phyloP scores from a whole-genome alignment of 371 early-diverging fungal species.

The Mucor lusitanicus region DNA sequence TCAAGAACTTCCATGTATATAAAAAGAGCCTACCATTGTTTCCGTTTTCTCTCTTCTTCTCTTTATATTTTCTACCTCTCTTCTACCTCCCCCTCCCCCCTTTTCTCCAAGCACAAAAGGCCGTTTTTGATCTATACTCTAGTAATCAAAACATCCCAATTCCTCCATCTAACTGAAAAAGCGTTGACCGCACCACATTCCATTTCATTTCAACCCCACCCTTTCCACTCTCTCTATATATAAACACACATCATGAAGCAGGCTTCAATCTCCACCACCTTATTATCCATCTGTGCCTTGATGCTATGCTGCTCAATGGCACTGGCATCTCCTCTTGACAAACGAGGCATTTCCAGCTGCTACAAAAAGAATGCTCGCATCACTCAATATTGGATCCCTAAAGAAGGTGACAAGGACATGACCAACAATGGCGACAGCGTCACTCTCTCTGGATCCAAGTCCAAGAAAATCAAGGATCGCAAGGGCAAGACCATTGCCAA shows the following conservation, averaged over 20 bases:
- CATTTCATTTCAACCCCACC: neutral
- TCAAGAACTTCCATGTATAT: neutral
- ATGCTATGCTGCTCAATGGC: neutral
- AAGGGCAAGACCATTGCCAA: conserved; percentile 24
- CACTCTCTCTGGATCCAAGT: conserved; percentile 15
- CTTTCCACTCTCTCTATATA: neutral
- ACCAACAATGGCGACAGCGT: conserved; percentile 24
- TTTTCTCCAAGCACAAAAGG: neutral
- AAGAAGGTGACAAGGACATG: conserved; percentile 36
- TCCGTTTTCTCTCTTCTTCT: too few species aligned
- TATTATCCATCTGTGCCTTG: neutral
- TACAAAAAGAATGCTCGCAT: conserved; percentile 18
- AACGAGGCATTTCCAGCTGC: conserved; percentile 9
- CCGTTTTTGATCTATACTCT: too few species aligned
- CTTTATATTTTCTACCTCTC: too few species aligned
- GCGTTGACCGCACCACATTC: neutral
- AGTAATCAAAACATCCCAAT: too few species aligned
- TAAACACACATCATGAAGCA: neutral
- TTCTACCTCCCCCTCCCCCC: neutral
- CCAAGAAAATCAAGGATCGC: conserved; percentile 9
- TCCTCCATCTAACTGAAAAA: neutral
- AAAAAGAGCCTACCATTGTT: neutral
- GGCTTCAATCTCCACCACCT: neutral
- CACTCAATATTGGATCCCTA: conserved; percentile 39
- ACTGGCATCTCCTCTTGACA: conserved; percentile 1